A percentile compares a stretch with the other conserved stretches of the same genome.
These are phyloP conservation scores for Trichoderma breve DNA, from an alignment of 2,329 filamentous ascomycete species.

Conservation along the genomic window DNA sequence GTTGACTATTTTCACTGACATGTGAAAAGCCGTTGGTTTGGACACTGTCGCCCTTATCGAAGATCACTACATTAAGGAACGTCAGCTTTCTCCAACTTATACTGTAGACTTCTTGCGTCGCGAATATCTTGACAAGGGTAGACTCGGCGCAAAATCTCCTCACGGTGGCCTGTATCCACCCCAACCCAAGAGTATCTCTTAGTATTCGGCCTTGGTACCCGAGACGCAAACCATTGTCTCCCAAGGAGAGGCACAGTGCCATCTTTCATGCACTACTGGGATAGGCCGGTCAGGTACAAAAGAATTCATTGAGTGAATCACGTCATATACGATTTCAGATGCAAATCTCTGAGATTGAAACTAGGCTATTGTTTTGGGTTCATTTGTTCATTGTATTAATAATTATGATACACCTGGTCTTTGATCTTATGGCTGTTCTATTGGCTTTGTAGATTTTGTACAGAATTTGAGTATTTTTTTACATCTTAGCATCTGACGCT, in stretches of 20 bases:
- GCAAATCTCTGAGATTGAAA: neutral
- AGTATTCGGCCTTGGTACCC: neutral
- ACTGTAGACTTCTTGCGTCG: neutral
- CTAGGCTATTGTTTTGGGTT: neutral
- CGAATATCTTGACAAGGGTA: neutral
- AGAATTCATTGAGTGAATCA: neutral
- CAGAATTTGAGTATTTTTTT: neutral
- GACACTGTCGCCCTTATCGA: neutral
- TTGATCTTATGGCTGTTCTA: neutral
- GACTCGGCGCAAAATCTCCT: neutral
- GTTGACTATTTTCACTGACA: neutral
- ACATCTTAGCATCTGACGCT: neutral
- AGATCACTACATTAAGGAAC: neutral
- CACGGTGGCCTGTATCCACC: neutral
- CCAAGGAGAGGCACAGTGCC: neutral
- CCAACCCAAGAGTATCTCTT: neutral
- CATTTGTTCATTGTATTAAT: neutral
- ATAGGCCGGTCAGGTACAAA: neutral
- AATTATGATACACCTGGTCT: neutral
- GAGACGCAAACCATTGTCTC: neutral
- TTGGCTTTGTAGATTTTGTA: neutral
- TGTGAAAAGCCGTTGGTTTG: neutral
- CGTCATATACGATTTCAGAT: neutral
- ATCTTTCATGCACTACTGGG: neutral
- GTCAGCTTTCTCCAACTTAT: neutral